Evolutionary conservation across 2,329 filamentous ascomycete species (phyloP), one percentile per base, ranked within the genome.

Genomic region (Polychaeton citri): DNA sequence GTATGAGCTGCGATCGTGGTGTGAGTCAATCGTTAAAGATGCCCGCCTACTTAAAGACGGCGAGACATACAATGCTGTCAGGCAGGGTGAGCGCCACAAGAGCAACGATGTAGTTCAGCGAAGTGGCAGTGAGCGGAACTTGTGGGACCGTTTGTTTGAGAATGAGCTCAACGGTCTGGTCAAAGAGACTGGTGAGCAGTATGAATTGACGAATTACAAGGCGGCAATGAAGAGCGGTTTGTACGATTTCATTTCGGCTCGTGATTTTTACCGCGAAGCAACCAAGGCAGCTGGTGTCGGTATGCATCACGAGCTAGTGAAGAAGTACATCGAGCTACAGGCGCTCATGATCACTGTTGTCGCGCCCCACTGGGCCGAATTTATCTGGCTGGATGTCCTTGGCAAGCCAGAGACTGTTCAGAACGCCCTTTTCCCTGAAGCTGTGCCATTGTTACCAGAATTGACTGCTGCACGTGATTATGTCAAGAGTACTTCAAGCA

Each of bases 301-400:
- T 50, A 88, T 96, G 79, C 87, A 96, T 65, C 74, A 75, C 48
- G 81, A 86, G 45, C 67, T 92, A 8, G 71, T 88, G 20, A 64
- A 74, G 48, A 74, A 79, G 47, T 98, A 90, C 61, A 76, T 94
- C 46, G 81, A 92, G 62, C 70, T 92, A 15, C 88, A 95, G 60
- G 78, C 82, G 32, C 70, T 93, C 34, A 69, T 95, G 52, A 65
- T 96, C 47, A 72, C 80, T 3, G 81, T 86, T 35, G 78, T 96
- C 43, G 79, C 88, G 2, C 88, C 90, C 39, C 90, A 98, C 62
- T 96, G 86, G 80, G 71, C 84, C 32, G 90, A 98, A 56, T 81
- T 93, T 61, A 76, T 98, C 55, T 96, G 86, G 85, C 74, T 81
- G 37, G 88, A 96, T 61, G 76, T 96, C 2, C 74, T 98, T 41